These are phyloP conservation scores for Dalbergia cochinchinensis DNA, from an alignment of 306 rosid species.

Conservation along the genomic window DNA sequence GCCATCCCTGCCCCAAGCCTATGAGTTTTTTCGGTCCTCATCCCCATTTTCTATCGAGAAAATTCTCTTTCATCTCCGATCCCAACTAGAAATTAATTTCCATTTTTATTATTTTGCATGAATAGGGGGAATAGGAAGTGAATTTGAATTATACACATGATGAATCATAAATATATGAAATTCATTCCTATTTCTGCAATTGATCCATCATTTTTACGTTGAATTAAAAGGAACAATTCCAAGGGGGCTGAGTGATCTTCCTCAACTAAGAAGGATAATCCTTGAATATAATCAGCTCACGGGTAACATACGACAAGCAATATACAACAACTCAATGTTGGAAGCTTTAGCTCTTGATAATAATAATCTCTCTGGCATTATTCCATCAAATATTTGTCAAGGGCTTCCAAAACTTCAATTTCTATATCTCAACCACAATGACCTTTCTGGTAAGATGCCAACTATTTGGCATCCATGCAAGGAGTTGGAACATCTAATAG, in stretches of 20 bases:
- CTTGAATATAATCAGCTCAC: not conserved
- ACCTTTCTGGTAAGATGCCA: constrained; percentile 20
- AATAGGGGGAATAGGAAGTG: no score
- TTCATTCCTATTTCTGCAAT: not conserved
- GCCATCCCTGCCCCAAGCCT: no score
- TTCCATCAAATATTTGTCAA: constrained; percentile 34
- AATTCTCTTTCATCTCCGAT: no score
- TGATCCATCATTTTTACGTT: not conserved
- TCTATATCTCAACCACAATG: not conserved
- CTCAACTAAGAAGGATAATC: not conserved
- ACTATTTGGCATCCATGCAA: constrained; percentile 35
- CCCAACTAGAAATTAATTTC: no score
- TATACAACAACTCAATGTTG: constrained; percentile 22
- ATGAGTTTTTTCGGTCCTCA: no score
- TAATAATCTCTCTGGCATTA: constrained; percentile 19
- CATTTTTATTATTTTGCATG: no score
- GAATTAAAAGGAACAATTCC: constrained; percentile 42
- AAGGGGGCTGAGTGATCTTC: constrained; percentile 17
- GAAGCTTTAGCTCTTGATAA: not conserved
- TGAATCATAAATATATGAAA: no score
- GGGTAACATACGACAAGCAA: not conserved
- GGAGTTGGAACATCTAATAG: not conserved
- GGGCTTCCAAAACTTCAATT: constrained; percentile 25
- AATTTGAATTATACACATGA: not conserved
- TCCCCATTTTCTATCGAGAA: no score